Base-by-base conservation (phyloP, 1,139 yeast genomes). In the Suhomyces taliae region DNA sequence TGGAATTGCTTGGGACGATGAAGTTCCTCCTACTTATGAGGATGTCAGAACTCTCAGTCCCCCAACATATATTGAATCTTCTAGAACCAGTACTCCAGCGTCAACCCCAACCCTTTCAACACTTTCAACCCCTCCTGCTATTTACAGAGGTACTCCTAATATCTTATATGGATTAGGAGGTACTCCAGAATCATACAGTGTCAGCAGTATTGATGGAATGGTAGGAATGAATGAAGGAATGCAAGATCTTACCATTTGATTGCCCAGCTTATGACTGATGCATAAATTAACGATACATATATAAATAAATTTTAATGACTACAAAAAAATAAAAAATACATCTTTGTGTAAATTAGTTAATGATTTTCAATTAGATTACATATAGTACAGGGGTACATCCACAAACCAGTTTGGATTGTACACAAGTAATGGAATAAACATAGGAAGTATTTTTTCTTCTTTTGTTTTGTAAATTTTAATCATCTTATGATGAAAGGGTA, bases 1-100 rank as follows among this genome's bases (percentile, higher is more conserved):
- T 41, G 99, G 99, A 5, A 89, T 93, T 34, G 88, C 98, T 0
- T 93, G 99, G 99, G 98, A 93, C 66, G 98, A 91, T 62, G 99
- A 93, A 65, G 98, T 93, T 15, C 99, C 99, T 1, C 99, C 99
- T 1, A 88, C 90, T 24, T 93, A 95, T 60, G 90, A 82, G 44
- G 93, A 90, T 58, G 91, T 91, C 15, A 74, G 83, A 32, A 82
- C 95, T 0, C 72, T 88, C 40, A 82, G 95, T 39, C 98, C 99
- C 0, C 99, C 99, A 2, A 83, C 83, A 7, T 89, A 89, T 63
- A 76, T 66, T 36, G 72, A 65, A 45, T 61, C 66, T 0, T 59
- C 67, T 26, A 61, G 55, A 4, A 46, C 52, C 9, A 47, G 51
- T 39, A 62, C 70, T 1, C 67, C 71, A 1, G 50, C 43, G 24